Percentiles rank a stretch among this genome's conserved stretches.
phyloP scores from a whole-genome alignment of 2,329 filamentous ascomycete genomes.

The Phaeosphaeriaceae sp. region DNA sequence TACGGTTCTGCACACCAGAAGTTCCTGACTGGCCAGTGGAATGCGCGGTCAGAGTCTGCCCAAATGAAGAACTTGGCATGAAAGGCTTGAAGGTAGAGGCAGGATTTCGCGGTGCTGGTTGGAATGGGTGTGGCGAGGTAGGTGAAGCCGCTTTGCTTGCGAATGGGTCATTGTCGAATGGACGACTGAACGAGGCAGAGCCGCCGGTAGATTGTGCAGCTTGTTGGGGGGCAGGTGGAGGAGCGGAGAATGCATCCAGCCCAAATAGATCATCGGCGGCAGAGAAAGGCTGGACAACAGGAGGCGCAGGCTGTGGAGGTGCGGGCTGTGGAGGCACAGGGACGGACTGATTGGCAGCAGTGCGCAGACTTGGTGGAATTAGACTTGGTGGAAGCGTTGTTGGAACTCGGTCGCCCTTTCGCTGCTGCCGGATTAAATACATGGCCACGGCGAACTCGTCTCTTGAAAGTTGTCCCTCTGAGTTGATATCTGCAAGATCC shows the following conservation, averaged over 20 bases:
- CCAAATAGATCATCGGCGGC: slow-evolving; percentile 94
- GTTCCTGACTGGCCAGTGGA: slow-evolving; percentile 68
- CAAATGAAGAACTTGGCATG: slow-evolving; percentile 89
- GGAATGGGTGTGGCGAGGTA: slow-evolving; percentile 60
- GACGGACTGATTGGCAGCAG: slow-evolving; percentile 56
- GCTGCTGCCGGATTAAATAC: slow-evolving; percentile 92
- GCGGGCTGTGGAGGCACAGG: slow-evolving; percentile 51
- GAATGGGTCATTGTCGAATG: slow-evolving; percentile 68
- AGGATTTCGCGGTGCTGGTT: slow-evolving; percentile 51
- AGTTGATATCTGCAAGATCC: slow-evolving; percentile 95
- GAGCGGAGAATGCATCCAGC: slow-evolving; percentile 72
- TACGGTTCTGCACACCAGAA: slow-evolving; percentile 51
- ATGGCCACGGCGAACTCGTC: slow-evolving; percentile 98
- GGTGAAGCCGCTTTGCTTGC: slow-evolving; percentile 59
- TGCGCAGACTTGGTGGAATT: slow-evolving; percentile 84
- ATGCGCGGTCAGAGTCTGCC: slow-evolving; percentile 78
- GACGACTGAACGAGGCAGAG: slow-evolving; percentile 57
- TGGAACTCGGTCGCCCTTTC: slow-evolving; percentile 73
- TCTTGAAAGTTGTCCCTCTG: slow-evolving; percentile 79
- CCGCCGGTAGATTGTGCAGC: slow-evolving; percentile 76
- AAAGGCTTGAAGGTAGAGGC: slow-evolving; percentile 82
- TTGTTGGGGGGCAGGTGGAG: slow-evolving; percentile 60
- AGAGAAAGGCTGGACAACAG: slow-evolving; percentile 66
- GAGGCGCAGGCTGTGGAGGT: slow-evolving; percentile 52
- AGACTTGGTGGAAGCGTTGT: slow-evolving; percentile 78